These are phyloP conservation scores for Diaporthe longicolla DNA, from an alignment of 2,329 filamentous ascomycete species.

Conservation along the genomic window DNA sequence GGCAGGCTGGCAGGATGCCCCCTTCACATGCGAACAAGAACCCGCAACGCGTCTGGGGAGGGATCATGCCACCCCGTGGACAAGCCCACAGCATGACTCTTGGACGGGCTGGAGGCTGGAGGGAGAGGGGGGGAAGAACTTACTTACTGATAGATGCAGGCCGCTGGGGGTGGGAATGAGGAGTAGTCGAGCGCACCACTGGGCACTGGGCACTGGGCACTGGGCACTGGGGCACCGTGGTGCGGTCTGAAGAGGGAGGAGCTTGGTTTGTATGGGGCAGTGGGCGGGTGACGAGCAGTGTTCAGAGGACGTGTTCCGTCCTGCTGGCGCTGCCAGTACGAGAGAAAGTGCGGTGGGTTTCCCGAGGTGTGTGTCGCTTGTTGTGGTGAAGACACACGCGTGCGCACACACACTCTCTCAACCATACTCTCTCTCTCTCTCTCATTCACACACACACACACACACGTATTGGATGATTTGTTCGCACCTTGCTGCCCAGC, in stretches of 20 bases:
- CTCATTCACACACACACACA: no score
- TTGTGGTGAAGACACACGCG: background rate
- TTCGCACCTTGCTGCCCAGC: no score
- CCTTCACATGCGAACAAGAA: slow-evolving; percentile 32
- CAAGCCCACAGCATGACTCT: slow-evolving; percentile 11
- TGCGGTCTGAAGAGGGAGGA: slow-evolving; percentile 19
- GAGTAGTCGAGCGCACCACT: slow-evolving; percentile 2
- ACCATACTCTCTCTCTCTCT: no score
- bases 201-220: slow-evolving; percentile 10
- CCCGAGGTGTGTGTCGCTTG: slow-evolving; percentile 11
- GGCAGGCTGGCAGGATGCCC: background rate
- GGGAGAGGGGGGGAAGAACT: background rate
- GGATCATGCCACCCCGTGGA: slow-evolving; percentile 26
- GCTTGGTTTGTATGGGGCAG: slow-evolving; percentile 15
- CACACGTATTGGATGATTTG: no score
- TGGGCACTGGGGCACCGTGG: background rate
- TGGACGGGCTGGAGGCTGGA: background rate
- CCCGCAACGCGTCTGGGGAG: slow-evolving; percentile 23
- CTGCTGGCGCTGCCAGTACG: slow-evolving; percentile 22
- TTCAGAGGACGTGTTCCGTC: slow-evolving; percentile 34
- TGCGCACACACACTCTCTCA: background rate
- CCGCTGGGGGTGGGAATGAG: slow-evolving; percentile 3
- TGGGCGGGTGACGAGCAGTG: slow-evolving; percentile 28
- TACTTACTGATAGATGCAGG: slow-evolving; percentile 32
- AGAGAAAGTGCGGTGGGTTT: slow-evolving; percentile 17